Conservation (phyloP, 768 basidiomycete genomes). For the Phanerochaete carnosa region DNA sequence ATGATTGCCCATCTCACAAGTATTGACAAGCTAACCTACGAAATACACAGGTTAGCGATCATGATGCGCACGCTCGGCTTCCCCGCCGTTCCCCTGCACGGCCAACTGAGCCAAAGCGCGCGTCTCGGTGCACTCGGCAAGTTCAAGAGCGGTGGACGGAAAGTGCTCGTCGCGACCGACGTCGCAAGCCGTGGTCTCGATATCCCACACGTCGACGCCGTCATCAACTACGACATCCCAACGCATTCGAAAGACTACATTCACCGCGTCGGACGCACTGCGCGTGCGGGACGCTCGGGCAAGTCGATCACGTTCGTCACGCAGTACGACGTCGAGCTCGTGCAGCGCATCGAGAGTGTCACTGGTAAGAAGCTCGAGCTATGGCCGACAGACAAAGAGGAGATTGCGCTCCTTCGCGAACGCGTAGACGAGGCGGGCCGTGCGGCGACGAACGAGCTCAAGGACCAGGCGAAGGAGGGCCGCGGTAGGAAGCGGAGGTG, state of each 20-base stretch:
- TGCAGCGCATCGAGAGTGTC: conserved; percentile 92
- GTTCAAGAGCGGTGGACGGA: conserved; percentile 93
- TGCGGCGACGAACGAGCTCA: conserved; percentile 76
- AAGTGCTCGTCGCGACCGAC: conserved; percentile 92
- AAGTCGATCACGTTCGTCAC: conserved; percentile 97
- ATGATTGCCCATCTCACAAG: background rate
- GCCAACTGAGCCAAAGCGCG: conserved; percentile 90
- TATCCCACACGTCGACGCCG: conserved; percentile 92
- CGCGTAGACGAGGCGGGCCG: conserved; percentile 84
- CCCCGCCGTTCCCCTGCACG: conserved; percentile 93
- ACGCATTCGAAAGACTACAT: conserved; percentile 99
- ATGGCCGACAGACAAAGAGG: conserved; percentile 85
- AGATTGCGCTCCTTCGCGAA: conserved; percentile 82
- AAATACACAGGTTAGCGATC: conserved; percentile 69
- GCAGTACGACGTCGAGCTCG: conserved; percentile 95
- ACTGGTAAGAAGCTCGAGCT: conserved; percentile 89
- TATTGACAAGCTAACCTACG: background rate
- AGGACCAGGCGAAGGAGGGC: conserved; percentile 61
- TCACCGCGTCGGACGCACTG: conserved; percentile 95
- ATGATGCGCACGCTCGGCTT: conserved; percentile 89
- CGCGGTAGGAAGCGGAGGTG: conserved; percentile 47
- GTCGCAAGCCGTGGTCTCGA: conserved; percentile 95
- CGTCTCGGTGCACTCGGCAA: conserved; percentile 90
- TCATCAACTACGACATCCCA: conserved; percentile 97
- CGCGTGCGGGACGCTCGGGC: conserved; percentile 94